phyloP scores from a whole-genome alignment of 1,284 basidiomycete genomes.

The Sanghuangporus sanghuang region DNA sequence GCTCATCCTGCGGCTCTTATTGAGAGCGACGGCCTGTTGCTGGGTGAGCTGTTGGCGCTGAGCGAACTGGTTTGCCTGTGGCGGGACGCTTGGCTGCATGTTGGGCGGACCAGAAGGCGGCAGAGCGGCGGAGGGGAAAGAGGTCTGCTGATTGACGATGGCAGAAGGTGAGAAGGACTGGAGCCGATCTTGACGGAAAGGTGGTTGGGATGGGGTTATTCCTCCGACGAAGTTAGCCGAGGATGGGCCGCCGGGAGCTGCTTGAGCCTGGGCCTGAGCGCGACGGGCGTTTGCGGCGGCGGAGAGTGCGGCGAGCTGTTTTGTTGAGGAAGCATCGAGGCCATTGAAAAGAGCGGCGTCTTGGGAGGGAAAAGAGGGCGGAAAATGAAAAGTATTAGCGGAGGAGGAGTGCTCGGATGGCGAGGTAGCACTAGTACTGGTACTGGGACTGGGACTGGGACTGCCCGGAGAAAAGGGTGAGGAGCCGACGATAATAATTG shows the following conservation, averaged over 20 bases:
- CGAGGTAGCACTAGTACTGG: background rate
- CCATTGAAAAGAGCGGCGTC: conserved; percentile 32
- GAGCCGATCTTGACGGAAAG: conserved; percentile 13
- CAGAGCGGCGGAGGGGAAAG: conserved; percentile 19
- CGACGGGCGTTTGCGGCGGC: conserved; percentile 59
- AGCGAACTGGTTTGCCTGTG: conserved; percentile 28
- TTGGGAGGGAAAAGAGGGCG: background rate
- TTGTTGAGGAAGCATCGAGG: conserved; percentile 51
- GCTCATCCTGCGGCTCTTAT: conserved; percentile 47
- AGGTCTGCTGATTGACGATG: conserved; percentile 25
- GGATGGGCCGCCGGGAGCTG: conserved; percentile 49
- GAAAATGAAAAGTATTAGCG: background rate
- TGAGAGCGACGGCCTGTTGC: conserved; percentile 20
- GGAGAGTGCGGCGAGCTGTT: conserved; percentile 72
- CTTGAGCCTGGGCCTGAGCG: conserved; percentile 34
- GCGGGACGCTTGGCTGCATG: conserved; percentile 14
- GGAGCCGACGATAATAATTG: background rate
- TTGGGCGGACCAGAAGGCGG: conserved; percentile 16
- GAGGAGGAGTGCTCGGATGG: background rate
- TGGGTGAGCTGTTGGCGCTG: conserved; percentile 32
- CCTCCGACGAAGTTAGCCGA: conserved; percentile 63
- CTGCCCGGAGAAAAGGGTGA: conserved; percentile 8
- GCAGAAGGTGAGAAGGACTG: conserved; percentile 24
- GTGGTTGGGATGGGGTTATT: conserved; percentile 31
- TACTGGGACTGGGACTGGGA: background rate